These are phyloP conservation scores for Penicillium vulpinum DNA, from an alignment of 2,329 filamentous ascomycete genomes.

Conservation along the genomic window DNA sequence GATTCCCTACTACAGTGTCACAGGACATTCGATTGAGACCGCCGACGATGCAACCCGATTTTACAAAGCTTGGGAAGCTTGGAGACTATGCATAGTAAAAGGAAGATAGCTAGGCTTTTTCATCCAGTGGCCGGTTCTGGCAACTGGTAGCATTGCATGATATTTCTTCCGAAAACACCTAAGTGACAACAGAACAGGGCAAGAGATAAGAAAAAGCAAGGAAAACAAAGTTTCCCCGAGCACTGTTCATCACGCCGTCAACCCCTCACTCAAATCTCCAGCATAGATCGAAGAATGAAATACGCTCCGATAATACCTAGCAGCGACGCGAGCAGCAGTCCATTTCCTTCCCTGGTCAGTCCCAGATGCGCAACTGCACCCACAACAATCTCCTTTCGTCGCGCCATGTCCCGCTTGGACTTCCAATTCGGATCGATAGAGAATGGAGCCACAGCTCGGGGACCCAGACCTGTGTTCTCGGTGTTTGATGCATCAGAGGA, in stretches of 20 bases:
- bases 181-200: background rate
- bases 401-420: constrained; percentile 53
- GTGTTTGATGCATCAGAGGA: constrained; percentile 31
- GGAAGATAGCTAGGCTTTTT: background rate
- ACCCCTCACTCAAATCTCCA: constrained; percentile 25
- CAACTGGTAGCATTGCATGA: constrained; percentile 4
- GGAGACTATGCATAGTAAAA: background rate
- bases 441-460: constrained; percentile 55
- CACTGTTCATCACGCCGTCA: background rate
- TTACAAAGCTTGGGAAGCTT: background rate
- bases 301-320: constrained; percentile 44
- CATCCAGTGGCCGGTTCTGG: background rate
- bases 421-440: constrained; percentile 59
- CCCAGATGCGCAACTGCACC: constrained; percentile 59
- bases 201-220: too few species aligned
- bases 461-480: constrained; percentile 33
- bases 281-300: constrained; percentile 42
- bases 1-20: background rate
- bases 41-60: background rate
- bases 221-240: background rate
- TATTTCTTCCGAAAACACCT: constrained; percentile 1
- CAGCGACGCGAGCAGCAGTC: constrained; percentile 40
- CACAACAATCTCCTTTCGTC: constrained; percentile 60
- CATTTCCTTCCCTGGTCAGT: constrained; percentile 50
- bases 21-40: background rate